Conservation (phyloP, 768 basidiomycete species). For the Boletus subcaerulescens region DNA sequence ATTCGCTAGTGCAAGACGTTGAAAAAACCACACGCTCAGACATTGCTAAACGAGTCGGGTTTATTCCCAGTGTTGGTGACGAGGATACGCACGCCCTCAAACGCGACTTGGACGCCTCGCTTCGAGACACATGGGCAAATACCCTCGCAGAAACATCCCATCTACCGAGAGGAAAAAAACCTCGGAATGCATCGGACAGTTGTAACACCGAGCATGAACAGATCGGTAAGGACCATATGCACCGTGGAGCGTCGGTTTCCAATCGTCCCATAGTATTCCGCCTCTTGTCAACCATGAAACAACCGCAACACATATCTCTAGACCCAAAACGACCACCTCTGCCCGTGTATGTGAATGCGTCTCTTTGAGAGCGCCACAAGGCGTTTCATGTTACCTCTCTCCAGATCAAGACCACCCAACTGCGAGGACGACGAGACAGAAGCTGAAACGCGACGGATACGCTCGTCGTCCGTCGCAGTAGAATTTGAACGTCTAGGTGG, state of each 20-base stretch:
- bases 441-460: slow-evolving; percentile 42
- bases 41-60: slow-evolving; percentile 13
- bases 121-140: slow-evolving; percentile 22
- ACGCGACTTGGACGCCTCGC: slow-evolving; percentile 21
- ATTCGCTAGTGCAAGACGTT: slow-evolving; percentile 34
- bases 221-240: background rate
- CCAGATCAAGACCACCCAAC: slow-evolving; percentile 48
- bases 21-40: slow-evolving; percentile 38
- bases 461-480: slow-evolving; percentile 40
- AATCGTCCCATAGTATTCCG: slow-evolving; percentile 40
- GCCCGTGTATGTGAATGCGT: slow-evolving; percentile 32
- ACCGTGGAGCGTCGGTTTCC: background rate
- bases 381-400: background rate
- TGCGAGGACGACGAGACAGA: slow-evolving; percentile 44
- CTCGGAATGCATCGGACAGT: slow-evolving; percentile 2
- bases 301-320: slow-evolving; percentile 40
- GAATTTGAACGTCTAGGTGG: slow-evolving; percentile 29
- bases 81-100: slow-evolving; percentile 12
- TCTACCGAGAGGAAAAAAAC: background rate
- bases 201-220: background rate
- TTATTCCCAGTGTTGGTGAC: slow-evolving; percentile 1
- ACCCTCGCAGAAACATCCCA: slow-evolving; percentile 1
- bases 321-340: slow-evolving; percentile 38
- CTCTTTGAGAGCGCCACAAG: background rate
- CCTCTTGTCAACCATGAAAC: slow-evolving; percentile 39